A percentile compares a stretch with the other conserved stretches of the same genome.
These are phyloP conservation scores for Kokia cookei DNA, from an alignment of 441 rosid species.

Conservation along the genomic window DNA sequence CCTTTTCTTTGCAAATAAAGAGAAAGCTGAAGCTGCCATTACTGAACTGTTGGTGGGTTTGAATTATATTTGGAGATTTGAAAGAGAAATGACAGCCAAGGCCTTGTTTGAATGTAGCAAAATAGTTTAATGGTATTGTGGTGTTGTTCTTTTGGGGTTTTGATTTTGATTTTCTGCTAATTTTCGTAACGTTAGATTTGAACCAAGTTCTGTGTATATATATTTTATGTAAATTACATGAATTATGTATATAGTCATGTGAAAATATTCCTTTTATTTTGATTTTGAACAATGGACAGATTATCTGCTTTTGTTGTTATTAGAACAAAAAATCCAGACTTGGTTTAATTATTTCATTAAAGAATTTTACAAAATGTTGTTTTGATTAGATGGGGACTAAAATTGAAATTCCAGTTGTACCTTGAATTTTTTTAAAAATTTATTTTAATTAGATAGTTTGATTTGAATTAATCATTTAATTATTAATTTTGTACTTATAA, in stretches of 20 bases:
- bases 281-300: not conserved
- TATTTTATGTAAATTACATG: not conserved
- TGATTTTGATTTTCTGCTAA: not conserved
- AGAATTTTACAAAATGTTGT: too few species aligned
- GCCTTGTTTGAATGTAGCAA: constrained; percentile 63
- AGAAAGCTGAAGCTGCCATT: constrained; percentile 88
- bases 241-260: not conserved
- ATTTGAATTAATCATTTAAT: too few species aligned
- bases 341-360: too few species aligned
- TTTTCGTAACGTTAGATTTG: not conserved
- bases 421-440: too few species aligned
- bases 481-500: too few species aligned
- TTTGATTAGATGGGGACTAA: too few species aligned
- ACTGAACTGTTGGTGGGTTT: constrained; percentile 88
- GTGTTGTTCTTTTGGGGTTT: not conserved
- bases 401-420: too few species aligned
- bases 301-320: not conserved
- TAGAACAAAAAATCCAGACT: not conserved
- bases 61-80: constrained; percentile 94
- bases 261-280: not conserved
- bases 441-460: too few species aligned
- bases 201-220: not conserved
- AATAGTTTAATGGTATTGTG: constrained; percentile 13
- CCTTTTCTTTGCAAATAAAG: constrained; percentile 64
- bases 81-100: constrained; percentile 90